Evolutionary conservation across 768 basidiomycete genomes (phyloP), one percentile per base, ranked within the genome.

Genomic region (Brasilioporus rufonigricans): DNA sequence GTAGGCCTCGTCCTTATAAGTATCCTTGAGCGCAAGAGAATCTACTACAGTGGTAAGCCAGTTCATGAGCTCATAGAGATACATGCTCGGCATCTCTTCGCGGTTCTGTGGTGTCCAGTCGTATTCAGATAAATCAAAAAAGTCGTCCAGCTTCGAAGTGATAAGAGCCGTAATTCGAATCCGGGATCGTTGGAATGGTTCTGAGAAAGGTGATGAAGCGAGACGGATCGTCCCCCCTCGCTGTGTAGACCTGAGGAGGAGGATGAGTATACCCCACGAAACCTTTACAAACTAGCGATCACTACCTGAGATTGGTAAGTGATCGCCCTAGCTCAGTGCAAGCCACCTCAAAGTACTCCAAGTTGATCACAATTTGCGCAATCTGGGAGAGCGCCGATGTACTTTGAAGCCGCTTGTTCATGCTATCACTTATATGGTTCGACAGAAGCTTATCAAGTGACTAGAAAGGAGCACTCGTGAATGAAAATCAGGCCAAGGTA

Each of bases 11-110:
- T 93, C 89, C 72, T 94, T 95, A 74, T 93, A 87, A 11, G 75
- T 72, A 53, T 94, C 90, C 52, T 90, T 86, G 73, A 98, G 84
- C 56, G 80, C 82, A 61, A 87, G 84, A 55, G 84, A 92, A 70
- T 98, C 97, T 45, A 99, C 93, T 52, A 97, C 91, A 2, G 95
- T 97, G 36, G 89, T 95, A 49, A 98, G 79, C 90, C 95, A 99
- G 68, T 93, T 94, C 68, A 96, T 83, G 64, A 98, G 82, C 70
- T 98, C 96, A 68, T 93, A 89, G 3, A 98, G 79, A 71, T 98
- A 98, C 81, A 89, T 88, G 80, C 92, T 95, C 41, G 95, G 93
- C 33, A 84, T 84, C 54, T 81, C 78, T 66, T 91, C 87, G 32
- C 83, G 82, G 12, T 75, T 69, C 32, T 77, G 74, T 10, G 93